Evolutionary conservation across 1,139 yeast species (phyloP).

Genomic region (Pneumocystis wakefieldiae): DNA sequence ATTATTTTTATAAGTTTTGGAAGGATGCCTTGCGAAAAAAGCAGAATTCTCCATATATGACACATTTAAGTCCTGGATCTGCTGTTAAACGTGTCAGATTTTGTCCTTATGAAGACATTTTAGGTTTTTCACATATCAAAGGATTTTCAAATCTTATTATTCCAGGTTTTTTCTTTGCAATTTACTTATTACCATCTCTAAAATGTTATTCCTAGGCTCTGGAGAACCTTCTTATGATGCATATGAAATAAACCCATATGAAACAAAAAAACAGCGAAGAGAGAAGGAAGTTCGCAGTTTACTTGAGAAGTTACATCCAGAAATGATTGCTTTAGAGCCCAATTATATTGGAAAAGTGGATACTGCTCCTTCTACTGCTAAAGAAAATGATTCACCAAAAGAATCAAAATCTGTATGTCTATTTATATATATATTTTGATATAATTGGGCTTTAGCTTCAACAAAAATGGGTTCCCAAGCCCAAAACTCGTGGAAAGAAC

Average conservation of each 20-base stretch:
- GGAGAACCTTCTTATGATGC: conserved; percentile 98
- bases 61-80: conserved; percentile 69
- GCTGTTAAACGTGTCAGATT: conserved; percentile 51
- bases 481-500: conserved; percentile 53
- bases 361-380: conserved; percentile 32
- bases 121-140: conserved; percentile 69
- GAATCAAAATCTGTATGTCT: conserved; percentile 26
- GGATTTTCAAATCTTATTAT: conserved; percentile 72
- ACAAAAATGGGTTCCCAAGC: conserved; percentile 25
- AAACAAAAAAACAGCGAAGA: conserved; percentile 82
- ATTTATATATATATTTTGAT: conserved; percentile 6
- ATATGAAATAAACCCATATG: conserved; percentile 82
- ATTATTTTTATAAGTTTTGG: conserved; percentile 33
- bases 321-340: conserved; percentile 85
- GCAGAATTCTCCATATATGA: conserved; percentile 78
- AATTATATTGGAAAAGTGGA: conserved; percentile 74
- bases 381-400: conserved; percentile 32
- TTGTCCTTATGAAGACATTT: conserved; percentile 91
- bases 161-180: conserved; percentile 43
- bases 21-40: conserved; percentile 45
- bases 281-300: conserved; percentile 78
- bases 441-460: conserved; percentile 20
- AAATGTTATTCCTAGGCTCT: conserved; percentile 23
- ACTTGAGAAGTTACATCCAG: conserved; percentile 80
- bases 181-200: neutral